Evolutionary conservation across 768 basidiomycete species (phyloP), one percentile per base, ranked within the genome.

Genomic region (Polyporus arcularius): DNA sequence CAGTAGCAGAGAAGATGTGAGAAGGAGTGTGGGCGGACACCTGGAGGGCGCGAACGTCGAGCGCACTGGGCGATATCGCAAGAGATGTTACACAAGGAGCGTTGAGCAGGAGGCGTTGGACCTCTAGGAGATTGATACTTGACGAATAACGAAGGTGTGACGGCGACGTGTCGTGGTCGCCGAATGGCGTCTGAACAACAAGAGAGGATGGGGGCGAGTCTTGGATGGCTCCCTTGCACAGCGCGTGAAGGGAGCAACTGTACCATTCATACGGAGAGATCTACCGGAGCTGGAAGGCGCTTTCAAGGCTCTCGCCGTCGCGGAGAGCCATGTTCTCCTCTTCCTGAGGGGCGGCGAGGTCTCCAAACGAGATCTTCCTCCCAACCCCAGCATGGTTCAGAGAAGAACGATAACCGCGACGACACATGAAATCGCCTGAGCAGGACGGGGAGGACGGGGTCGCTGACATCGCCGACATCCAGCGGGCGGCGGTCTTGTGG

Each of bases 251-350:
- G 12, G 43, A 12, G 9, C 16, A 16, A 16, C n/a, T n/a, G 43
- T 2, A 45, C 15, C n/a, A 45, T n/a, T 8, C 14, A 10, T 15
- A 21, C 7, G 31, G 46, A 18, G 39, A 35, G 35, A 11, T 35
- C 79, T 65, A 88, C 14, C 75, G 79, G 72, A 89, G 73, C 65
- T 88, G 86, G 71, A 93, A 90, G 30, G 90, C 90, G 68, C 89
- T 91, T 31, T 82, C 90, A 52, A 92, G 72, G 57, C 76, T 75
- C 47, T 71, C 61, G 35, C 75, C 75, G 15, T 71, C 70, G 5
- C 71, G 73, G 41, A 73, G 71, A 55, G n/a, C 15, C 40, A 65
- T 55, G 53, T 78, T 74, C 18, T 74, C 69, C 59, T 78, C 79
- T 30, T 79, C 76, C 32, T 71, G 67, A 15, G 76, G 72, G 10